Base-by-base conservation (phyloP, 257 asterid genomes). In the Parsonsia alboflavescens region DNA sequence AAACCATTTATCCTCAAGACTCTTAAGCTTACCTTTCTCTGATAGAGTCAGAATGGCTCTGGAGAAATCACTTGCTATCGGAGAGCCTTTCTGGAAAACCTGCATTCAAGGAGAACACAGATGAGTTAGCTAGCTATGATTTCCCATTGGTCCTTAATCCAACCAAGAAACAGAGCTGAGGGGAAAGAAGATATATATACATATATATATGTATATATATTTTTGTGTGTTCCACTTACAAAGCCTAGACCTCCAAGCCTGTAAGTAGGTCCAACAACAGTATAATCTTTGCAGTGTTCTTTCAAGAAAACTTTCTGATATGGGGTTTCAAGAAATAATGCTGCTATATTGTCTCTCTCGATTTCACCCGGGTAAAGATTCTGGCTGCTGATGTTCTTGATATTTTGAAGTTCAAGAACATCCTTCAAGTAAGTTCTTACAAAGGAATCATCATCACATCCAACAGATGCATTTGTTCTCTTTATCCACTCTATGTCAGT, bases 401-500 rank as follows among this genome's bases (percentile, higher is more conserved):
- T 76, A 26, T 81, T 84, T 13, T 49, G 79, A n/a, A 84, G 73
- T 0, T 52, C 6, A 53, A 81, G 11, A 52, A 81, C 83, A 28
- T 78, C 50, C 72, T 19, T 74, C 70, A 81, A 68, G 59, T 84
- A 84, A 21, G 61, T 28, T 39, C 66, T 76, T 10, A 84, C 83
- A 26, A 81, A 81, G 57, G 87, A 84, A 74, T 78, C 87, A 17
- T 68, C 78, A 46, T 84, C 85, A 45, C 87, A 84, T 54, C 87
- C 87, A 16, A 81, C 85, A 4, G 75, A 5, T 50, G 76, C 74
- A 39, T 84, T 84, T 66, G 82, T 84, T 57, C 46, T 73, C 73
- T 16, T 76, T 62, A 81, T 65, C 83, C 72, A 78, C 7, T 70
- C 64, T 28, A 81, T 46, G 39, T 76, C 36, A 28, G 75, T 81